Base-by-base conservation (phyloP, 805 yeast species). In the Candida mattraensis region DNA sequence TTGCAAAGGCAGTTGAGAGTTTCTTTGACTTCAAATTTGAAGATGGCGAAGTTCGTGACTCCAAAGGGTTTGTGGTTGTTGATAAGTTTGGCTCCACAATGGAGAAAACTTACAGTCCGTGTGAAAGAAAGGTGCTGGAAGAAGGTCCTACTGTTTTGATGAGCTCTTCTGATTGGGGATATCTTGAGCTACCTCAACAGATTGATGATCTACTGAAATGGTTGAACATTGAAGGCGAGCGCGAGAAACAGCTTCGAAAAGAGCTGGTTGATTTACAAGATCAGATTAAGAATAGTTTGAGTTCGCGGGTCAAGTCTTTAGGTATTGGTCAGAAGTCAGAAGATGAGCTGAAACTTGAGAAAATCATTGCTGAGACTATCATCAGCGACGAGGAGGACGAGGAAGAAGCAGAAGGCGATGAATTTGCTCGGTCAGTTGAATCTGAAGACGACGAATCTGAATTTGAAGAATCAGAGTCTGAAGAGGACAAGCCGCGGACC, bases 161-260 rank as follows among this genome's bases (percentile, higher is more conserved):
- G 7, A 59, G 69, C 10, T 66, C 73, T 1, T 42, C 60, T 5
- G 74, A 76, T 23, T 88, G 97, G 97, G 74, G 82, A 36, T 85
- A 59, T 48, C 74, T 78, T 45, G 95, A 87, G 46, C 63, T 54
- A 2, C 66, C 72, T 0, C 74, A 70, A n/a, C 81, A 83, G 24
- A 58, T 87, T 20, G 75, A 73, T 1, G 54, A 54, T 10, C 53
- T 89, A 17, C 39, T 80, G 7, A 55, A 61, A n/a, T 83, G 91
- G 87, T 64, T 88, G 32, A 80, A 83, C 47, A 78, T 76, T 4
- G 77, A 81, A 72, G 96, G 96, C 3, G 66, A 64, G 33, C 64
- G 95, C 29, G 97, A 88, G 53, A 69, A 78, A 12, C 68, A 64
- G 23, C 67, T 89, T 30, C 63, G 76, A 24, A 82, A 80, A 47